Evolutionary conservation across 192 early-diverging fungal species (phyloP).

Genomic region (Coemansia javaensis): DNA sequence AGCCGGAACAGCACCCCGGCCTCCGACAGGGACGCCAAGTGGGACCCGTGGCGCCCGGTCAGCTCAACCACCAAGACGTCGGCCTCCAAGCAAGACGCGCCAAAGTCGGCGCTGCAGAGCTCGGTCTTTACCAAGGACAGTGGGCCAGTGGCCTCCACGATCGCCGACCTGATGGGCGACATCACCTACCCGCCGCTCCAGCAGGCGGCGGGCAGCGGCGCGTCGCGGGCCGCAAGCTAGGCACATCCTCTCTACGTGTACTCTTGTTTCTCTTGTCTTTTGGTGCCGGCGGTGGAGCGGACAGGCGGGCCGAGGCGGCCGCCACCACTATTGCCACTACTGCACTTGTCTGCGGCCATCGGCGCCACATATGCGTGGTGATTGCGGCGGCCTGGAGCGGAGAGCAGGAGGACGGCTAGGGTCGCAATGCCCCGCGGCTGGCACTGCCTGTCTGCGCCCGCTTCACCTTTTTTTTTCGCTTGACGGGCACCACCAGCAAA

Average conservation of each 20-base stretch:
- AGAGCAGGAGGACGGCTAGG: too few relatives aligned
- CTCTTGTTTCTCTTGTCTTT: background rate
- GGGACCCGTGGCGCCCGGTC: constrained; percentile 47
- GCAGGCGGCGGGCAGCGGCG: constrained; percentile 3
- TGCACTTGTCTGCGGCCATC: background rate
- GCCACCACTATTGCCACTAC: too few relatives aligned
- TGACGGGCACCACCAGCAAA: too few relatives aligned
- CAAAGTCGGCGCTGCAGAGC: constrained; percentile 36
- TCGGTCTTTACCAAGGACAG: constrained; percentile 22
- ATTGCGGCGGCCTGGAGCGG: too few relatives aligned
- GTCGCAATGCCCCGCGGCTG: too few relatives aligned
- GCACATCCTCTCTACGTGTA: background rate
- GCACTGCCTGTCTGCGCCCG: too few relatives aligned
- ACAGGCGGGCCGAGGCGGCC: background rate
- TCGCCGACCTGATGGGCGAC: constrained; percentile 35
- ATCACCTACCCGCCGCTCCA: constrained; percentile 47
- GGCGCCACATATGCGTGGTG: too few relatives aligned
- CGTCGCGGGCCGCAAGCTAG: constrained; percentile 1
- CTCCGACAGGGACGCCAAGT: constrained; percentile 8
- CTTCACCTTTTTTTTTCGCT: too few relatives aligned
- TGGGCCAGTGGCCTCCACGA: constrained; percentile 11
- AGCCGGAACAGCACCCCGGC: background rate
- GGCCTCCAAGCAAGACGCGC: constrained; percentile 1
- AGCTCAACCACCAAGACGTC: constrained; percentile 14
- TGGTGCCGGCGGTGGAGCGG: background rate